Evolutionary conservation across 2,329 filamentous ascomycete species (phyloP), one percentile per base, ranked within the genome.

Genomic region (Nemania abortiva): DNA sequence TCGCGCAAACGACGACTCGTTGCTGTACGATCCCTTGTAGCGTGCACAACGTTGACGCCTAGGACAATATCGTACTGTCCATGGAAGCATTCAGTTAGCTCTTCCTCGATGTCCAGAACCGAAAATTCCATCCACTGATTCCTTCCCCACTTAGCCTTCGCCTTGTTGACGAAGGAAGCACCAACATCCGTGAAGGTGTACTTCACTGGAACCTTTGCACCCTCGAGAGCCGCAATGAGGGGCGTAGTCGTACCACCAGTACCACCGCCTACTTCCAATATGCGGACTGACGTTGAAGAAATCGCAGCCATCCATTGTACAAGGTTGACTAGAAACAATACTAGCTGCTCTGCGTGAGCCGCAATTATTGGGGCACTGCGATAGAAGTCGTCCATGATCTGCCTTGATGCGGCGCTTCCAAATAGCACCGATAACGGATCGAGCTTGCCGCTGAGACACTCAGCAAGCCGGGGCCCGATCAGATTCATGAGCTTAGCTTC

Each of bases 31-130:
- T 64, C 53, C 15, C 29, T 56, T n/a, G 62, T 64, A 37, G 62
- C 53, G 18, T 57, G 62, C 29, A 64, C 62, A 18, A 64, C 64
- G 24, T 56, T 59, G 37, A 37, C 24, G 64, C 64, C 57, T 2
- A 66, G 45, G 57, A 57, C 57, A 31, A 66, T 39, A 37, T 66
- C 57, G 27, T 62, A 66, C 54, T 54, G 50, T 20, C 20, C 64
- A 29, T 18, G 53, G 29, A 56, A 64, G 39, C 11, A 15, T 50
- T 64, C 53, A 2, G 62, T 42, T 20, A 57, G 20, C 39, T 58
- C 53, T 50, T 39, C 53, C 42, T 50, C 53, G 27, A 58, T 47
- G n/a, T 58, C 42, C 29, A 64, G 42, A 39, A 57, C 52, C 39
- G 7, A 47, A 50, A 63, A 63, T 10, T 56, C 29, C 61, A 63